phyloP scores from a whole-genome alignment of 495 filamentous ascomycete genomes.

The Penicillium cataractarum region DNA sequence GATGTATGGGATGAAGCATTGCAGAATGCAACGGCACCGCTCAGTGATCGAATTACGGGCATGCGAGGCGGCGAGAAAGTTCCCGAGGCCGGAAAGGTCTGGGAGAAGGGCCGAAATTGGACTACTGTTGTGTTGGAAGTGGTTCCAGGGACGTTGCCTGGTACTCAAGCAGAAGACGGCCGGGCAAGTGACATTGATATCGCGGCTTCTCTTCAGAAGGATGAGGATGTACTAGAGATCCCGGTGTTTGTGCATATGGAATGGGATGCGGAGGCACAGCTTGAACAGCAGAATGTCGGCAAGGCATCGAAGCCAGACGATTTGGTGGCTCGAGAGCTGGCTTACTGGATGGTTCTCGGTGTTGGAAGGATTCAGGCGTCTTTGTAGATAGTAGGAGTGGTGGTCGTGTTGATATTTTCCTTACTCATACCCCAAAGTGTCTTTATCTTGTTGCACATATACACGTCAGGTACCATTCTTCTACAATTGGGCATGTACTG shows the following conservation, averaged over 20 bases:
- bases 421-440: constrained; percentile 24
- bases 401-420: constrained; percentile 12
- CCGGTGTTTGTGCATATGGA: constrained; percentile 90
- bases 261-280: constrained; percentile 80
- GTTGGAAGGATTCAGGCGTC: constrained; percentile 68
- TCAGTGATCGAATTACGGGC: constrained; percentile 34
- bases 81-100: constrained; percentile 90
- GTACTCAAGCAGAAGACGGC: constrained; percentile 30
- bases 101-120: constrained; percentile 95
- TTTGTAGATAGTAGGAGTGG: constrained; percentile 17
- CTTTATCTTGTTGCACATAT: constrained; percentile 12
- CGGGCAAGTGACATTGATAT: constrained; percentile 21
- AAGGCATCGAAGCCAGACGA: constrained; percentile 52
- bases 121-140: constrained; percentile 90
- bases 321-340: constrained; percentile 71
- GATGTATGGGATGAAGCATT: constrained; percentile 97
- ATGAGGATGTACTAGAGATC: constrained; percentile 92
- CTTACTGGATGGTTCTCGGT: constrained; percentile 93
- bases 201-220: constrained; percentile 55
- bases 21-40: constrained; percentile 44
- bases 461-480: constrained; percentile 5
- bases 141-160: constrained; percentile 63
- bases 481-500: not conserved
- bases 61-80: constrained; percentile 55
- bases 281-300: constrained; percentile 62